These are phyloP conservation scores for Suillus fuscotomentosus DNA, from an alignment of 768 basidiomycete species.

Conservation along the genomic window DNA sequence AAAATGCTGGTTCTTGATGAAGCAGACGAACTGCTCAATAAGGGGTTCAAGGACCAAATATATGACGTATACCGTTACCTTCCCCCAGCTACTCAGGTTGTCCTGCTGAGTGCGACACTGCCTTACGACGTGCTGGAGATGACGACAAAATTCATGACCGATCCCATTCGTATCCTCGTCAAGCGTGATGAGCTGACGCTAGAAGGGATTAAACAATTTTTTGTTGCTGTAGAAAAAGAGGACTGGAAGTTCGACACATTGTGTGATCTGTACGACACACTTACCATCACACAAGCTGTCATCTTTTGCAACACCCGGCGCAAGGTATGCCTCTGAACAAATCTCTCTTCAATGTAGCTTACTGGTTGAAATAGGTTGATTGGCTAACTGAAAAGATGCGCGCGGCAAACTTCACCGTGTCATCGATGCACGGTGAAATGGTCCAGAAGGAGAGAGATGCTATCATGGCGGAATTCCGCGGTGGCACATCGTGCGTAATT, in stretches of 20 bases:
- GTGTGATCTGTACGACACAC: conserved; percentile 95
- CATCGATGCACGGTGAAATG: conserved; percentile 96
- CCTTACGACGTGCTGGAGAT: conserved; percentile 98
- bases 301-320: conserved; percentile 98
- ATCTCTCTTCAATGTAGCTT: conserved; percentile 1
- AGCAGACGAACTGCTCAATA: conserved; percentile 95
- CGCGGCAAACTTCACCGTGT: conserved; percentile 97
- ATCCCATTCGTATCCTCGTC: conserved; percentile 96
- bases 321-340: conserved; percentile 58
- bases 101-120: conserved; percentile 92
- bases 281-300: conserved; percentile 98
- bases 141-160: conserved; percentile 99
- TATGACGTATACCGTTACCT: conserved; percentile 98
- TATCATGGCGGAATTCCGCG: conserved; percentile 96
- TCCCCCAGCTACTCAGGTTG: conserved; percentile 95
- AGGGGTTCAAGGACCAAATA: conserved; percentile 99
- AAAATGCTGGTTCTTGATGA: conserved; percentile 96
- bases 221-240: conserved; percentile 98
- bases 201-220: conserved; percentile 95
- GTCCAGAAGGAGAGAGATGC: conserved; percentile 93
- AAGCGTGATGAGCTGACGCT: conserved; percentile 99
- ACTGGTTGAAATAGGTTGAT: conserved; percentile 62
- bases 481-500: conserved; percentile 77
- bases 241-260: conserved; percentile 99
- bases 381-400: conserved; percentile 99